Evolutionary conservation across 768 basidiomycete genomes (phyloP).

Genomic region (Pleurotus pulmonarius): DNA sequence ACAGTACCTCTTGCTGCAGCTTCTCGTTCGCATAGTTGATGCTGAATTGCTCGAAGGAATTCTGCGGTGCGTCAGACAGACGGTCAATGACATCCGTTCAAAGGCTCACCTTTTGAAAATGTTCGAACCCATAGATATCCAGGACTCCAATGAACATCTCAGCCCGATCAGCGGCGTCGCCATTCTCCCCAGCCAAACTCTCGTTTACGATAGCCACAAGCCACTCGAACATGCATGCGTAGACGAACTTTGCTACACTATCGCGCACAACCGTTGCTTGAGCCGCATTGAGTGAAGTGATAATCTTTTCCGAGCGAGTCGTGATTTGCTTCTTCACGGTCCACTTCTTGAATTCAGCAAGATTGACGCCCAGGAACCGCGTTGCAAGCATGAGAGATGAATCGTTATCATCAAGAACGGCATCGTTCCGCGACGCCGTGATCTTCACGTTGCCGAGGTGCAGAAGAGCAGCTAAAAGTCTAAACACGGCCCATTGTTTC

Average conservation of each 20-base stretch:
- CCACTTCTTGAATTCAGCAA: constrained; percentile 98
- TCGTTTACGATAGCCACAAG: constrained; percentile 96
- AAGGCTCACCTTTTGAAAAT: constrained; percentile 80
- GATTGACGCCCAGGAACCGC: constrained; percentile 84
- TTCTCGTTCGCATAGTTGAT: constrained; percentile 99
- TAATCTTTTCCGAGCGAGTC: constrained; percentile 93
- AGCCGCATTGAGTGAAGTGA: constrained; percentile 77
- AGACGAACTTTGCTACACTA: constrained; percentile 97
- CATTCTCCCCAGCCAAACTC: constrained; percentile 91
- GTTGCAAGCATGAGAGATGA: constrained; percentile 77
- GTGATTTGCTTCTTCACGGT: constrained; percentile 96
- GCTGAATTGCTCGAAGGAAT: constrained; percentile 96
- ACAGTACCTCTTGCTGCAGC: constrained; percentile 87
- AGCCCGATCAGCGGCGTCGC: constrained; percentile 83
- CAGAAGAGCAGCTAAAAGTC: constrained; percentile 85
- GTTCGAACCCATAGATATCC: constrained; percentile 97
- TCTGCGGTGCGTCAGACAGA: constrained; percentile 34
- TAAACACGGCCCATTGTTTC: constrained; percentile 98
- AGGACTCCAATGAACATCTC: constrained; percentile 99
- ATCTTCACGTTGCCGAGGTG: constrained; percentile 99
- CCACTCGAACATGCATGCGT: constrained; percentile 99
- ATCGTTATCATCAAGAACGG: constrained; percentile 81
- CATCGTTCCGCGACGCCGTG: constrained; percentile 75
- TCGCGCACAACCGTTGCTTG: constrained; percentile 95
- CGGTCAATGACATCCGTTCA: background rate